A percentile compares a stretch with the other conserved stretches of the same genome.
Evolutionary conservation across 805 yeast species (phyloP).

Genomic region (Pichia eremophila): DNA sequence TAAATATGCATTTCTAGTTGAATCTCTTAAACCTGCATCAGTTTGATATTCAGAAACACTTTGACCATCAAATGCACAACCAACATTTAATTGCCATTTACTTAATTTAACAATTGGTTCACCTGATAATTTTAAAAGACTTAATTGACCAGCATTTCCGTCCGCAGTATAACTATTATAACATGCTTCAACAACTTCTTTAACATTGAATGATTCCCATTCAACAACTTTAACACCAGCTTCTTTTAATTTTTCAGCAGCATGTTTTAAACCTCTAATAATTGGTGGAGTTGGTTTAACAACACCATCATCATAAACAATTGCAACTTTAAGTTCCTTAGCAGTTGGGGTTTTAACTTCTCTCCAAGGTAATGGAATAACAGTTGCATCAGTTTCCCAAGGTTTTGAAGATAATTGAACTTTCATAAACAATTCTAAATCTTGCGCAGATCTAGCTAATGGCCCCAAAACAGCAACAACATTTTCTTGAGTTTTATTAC

Average conservation of each 20-base stretch:
- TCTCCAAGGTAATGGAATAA: slow-evolving; percentile 44
- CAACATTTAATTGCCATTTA: slow-evolving; percentile 40
- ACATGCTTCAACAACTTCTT: slow-evolving; percentile 47
- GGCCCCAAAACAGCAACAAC: slow-evolving; percentile 39
- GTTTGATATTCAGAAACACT: slow-evolving; percentile 39
- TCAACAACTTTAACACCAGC: slow-evolving; percentile 48
- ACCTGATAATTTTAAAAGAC: slow-evolving; percentile 44
- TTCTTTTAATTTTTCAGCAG: slow-evolving; percentile 39
- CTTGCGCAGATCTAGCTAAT: slow-evolving; percentile 38
- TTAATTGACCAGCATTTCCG: slow-evolving; percentile 44
- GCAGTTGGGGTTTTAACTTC: slow-evolving; percentile 28
- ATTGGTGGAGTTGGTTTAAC: slow-evolving; percentile 44
- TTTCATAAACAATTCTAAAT: slow-evolving; percentile 40
- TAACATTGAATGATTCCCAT: slow-evolving; percentile 42
- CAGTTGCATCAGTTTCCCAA: slow-evolving; percentile 43
- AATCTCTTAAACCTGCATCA: slow-evolving; percentile 41
- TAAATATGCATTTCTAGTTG: slow-evolving; percentile 40
- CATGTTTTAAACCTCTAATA: slow-evolving; percentile 33
- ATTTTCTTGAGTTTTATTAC: slow-evolving; percentile 38
- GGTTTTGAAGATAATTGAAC: slow-evolving; percentile 39
- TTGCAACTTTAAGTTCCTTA: slow-evolving; percentile 34
- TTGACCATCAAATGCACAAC: slow-evolving; percentile 41
- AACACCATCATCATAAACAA: slow-evolving; percentile 38
- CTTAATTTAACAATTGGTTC: slow-evolving; percentile 56
- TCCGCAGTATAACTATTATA: slow-evolving; percentile 47